Percentiles rank a stretch among this genome's conserved stretches.
Conservation (phyloP, 495 filamentous ascomycete species). For the Penicillium canescens region DNA sequence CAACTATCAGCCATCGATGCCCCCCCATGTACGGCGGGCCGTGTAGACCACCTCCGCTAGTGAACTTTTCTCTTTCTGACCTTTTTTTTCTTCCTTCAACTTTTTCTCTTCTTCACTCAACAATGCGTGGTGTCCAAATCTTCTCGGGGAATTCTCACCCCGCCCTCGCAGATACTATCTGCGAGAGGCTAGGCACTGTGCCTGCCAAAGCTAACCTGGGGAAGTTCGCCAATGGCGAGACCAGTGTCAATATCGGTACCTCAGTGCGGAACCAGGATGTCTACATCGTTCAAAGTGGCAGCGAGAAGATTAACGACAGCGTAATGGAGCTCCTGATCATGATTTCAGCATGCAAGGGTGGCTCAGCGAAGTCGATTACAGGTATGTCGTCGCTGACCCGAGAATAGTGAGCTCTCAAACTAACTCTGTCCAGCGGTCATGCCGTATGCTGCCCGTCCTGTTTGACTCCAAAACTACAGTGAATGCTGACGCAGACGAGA, state of each 20-base stretch:
- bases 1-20: not conserved
- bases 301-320: conserved; percentile 94
- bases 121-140: conserved; percentile 68
- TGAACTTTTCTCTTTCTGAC: conserved; percentile 15
- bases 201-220: conserved; percentile 63
- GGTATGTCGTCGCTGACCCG: conserved; percentile 56
- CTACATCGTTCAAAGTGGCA: conserved; percentile 97
- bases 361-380: conserved; percentile 95
- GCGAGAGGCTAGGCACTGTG: conserved; percentile 66
- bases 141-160: conserved; percentile 74
- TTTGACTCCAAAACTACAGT: conserved; percentile 27
- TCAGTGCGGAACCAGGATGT: conserved; percentile 98
- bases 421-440: conserved; percentile 70
- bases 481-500: conserved; percentile 51
- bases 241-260: conserved; percentile 87
- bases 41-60: conserved; percentile 14
- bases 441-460: conserved; percentile 57
- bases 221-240: conserved; percentile 90
- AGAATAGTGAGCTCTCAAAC: conserved; percentile 17
- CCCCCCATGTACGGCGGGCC: conserved; percentile 15
- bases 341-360: conserved; percentile 97
- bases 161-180: conserved; percentile 67
- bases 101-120: conserved; percentile 16
- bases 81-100: conserved; percentile 12
- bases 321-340: conserved; percentile 99